These are phyloP conservation scores for Candida adriatica DNA, from an alignment of 805 yeast species.

Conservation along the genomic window DNA sequence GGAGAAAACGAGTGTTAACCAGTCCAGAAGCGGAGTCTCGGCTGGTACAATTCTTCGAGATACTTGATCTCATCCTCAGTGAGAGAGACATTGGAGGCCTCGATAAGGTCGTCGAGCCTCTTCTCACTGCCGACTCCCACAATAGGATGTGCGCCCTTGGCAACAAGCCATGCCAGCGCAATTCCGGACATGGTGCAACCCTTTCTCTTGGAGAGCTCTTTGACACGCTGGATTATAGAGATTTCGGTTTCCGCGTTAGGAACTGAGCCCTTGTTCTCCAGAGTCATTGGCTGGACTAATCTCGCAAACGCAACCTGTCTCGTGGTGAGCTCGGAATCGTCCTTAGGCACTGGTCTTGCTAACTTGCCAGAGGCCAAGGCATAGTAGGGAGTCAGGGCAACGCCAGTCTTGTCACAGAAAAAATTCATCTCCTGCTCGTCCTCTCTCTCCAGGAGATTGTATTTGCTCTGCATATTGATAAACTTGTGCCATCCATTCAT, in stretches of 20 bases:
- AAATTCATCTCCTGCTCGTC: slow-evolving; percentile 59
- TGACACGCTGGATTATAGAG: slow-evolving; percentile 41
- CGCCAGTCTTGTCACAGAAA: slow-evolving; percentile 43
- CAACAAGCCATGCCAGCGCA: slow-evolving; percentile 44
- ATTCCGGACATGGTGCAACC: slow-evolving; percentile 45
- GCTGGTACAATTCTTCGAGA: slow-evolving; percentile 17
- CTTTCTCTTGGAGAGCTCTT: slow-evolving; percentile 40
- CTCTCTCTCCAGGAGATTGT: slow-evolving; percentile 48
- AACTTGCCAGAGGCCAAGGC: slow-evolving; percentile 50
- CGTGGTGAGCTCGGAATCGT: slow-evolving; percentile 7
- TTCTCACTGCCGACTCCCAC: slow-evolving; percentile 43
- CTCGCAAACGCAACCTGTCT: slow-evolving; percentile 3
- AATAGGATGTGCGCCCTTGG: slow-evolving; percentile 48
- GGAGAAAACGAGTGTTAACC: no score
- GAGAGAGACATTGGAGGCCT: slow-evolving; percentile 34
- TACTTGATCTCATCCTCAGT: slow-evolving; percentile 15
- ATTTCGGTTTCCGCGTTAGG: slow-evolving; percentile 19
- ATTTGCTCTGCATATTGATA: slow-evolving; percentile 51
- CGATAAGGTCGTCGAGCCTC: slow-evolving; percentile 45
- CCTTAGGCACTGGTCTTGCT: slow-evolving; percentile 35
- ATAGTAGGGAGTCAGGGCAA: slow-evolving; percentile 56
- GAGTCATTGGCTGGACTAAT: not conserved
- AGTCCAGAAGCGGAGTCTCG: no score
- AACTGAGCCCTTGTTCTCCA: slow-evolving; percentile 1
- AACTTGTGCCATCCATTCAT: slow-evolving; percentile 50